Base-by-base conservation (phyloP, 2,329 filamentous ascomycete genomes). In the Hymenoscyphus fructigenus region DNA sequence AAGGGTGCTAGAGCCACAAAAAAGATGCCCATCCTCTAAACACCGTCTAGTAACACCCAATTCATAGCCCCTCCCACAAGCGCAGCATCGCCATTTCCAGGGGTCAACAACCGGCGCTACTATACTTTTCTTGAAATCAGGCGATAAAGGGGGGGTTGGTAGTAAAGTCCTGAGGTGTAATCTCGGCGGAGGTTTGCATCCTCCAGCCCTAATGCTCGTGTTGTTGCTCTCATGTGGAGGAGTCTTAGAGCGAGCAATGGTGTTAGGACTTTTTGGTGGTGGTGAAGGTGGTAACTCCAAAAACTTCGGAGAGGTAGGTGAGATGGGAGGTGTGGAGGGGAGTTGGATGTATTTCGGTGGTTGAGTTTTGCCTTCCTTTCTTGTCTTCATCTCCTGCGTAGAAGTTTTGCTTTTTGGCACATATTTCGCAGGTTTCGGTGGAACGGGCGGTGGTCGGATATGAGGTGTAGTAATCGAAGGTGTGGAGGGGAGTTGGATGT, bases 61-160 rank as follows among this genome's bases (percentile, higher is more conserved):
- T 0, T 66, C 67, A 65, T 78, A 78, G 9, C 72, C 60, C 0
- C 63, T 71, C 3, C 62, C 57, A 61, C 77, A 79, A 5, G 67
- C 64, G 61, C 77, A 76, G 63, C 77, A 79, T 15, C 74, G 73
- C 77, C 77, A 78, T 12, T 77, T 60, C 76, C 75, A 79, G 10
- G 76, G 68, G 9, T 61, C 23, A 67, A 69, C 6, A 71, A 70
- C 1, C 66, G 75, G n/a, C n/a, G n/a, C n/a, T 61, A 71, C 3
- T 67, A 71, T 41, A 67, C 3, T 17, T 6, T 68, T 9, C 59
- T 60, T 6, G 71, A 73, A 28, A 66, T 71, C 1, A 67, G 72
- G 1, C 57, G 72, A 6, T 66, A 74, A 15, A 66, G 70, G 34
- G 59, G 14, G 73, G 66, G 34, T 73, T 68, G 17, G 73, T 70